phyloP scores from a whole-genome alignment of 176 grass and related monocot species.

The Oryza coarctata region DNA sequence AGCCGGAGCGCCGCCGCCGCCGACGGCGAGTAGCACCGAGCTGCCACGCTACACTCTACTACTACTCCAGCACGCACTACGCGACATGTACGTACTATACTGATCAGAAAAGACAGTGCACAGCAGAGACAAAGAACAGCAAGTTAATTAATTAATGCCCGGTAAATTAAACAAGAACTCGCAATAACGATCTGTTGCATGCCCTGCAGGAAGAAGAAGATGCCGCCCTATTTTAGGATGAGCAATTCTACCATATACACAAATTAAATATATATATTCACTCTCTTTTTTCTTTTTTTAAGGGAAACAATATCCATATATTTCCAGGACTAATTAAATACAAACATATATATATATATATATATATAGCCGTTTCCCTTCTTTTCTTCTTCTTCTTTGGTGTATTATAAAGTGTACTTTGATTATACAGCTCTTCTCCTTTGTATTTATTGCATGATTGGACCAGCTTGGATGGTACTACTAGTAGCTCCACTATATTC shows the following conservation, averaged over 20 bases:
- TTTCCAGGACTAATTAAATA: slow-evolving; percentile 11
- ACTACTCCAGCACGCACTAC: not conserved
- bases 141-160: not conserved
- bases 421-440: not conserved
- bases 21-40: slow-evolving; percentile 1
- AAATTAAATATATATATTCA: not conserved
- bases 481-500: not conserved
- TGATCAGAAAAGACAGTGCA: not conserved
- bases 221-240: not conserved
- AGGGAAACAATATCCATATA: not conserved
- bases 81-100: not conserved
- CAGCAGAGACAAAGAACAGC: not conserved
- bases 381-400: not conserved
- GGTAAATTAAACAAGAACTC: slow-evolving; percentile 7
- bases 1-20: slow-evolving; percentile 21
- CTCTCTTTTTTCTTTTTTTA: not conserved
- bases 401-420: slow-evolving; percentile 18
- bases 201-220: not conserved
- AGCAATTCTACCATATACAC: not conserved
- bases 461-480: slow-evolving; percentile 3
- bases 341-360: not conserved
- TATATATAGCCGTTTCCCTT: not conserved
- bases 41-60: not conserved
- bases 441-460: slow-evolving; percentile 41
- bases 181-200: slow-evolving; percentile 26